Base-by-base conservation (phyloP, 805 yeast genomes). In the Starmerella etchellsii region DNA sequence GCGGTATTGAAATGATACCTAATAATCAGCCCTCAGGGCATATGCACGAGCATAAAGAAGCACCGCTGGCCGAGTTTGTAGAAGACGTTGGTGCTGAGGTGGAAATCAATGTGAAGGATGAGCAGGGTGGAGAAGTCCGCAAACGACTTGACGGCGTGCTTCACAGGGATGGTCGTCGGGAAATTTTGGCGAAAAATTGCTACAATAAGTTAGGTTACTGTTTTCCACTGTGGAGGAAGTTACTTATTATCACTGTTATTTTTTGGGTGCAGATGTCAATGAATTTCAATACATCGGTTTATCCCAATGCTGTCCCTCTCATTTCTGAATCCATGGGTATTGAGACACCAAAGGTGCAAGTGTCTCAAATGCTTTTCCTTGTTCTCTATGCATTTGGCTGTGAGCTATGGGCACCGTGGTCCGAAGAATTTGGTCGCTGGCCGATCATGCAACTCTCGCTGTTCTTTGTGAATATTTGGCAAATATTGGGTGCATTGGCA, bases 391-490 rank as follows among this genome's bases (percentile, higher is more conserved):
- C 75, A 31, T 38, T 71, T 26, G 77, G 77, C 2, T 74, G 76
- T 4, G 63, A 72, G 58, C 46, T 71, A 2, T 69, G 72, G 48
- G 78, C 83, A 1, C 87, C 87, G 2, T 54, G 80, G 24, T 73
- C 80, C 36, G 88, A 80, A 53, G 65, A 75, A 47, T 69, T 71
- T 47, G 88, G 87, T 1, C 62, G 87, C 32, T 65, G 68, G 48
- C 57, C 68, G 3, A 78, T 81, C 3, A 69, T 76, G 47, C 70
- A 71, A 47, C 46, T 60, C 18, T 69, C 78, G 10, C 65, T 73
- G 31, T 68, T 74, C 64, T 49, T 74, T 37, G 59, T 70, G 23
- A 44, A 57, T n/a, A 43, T 56, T 10, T 60, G 60, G 45, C 58
- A 59, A 53, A 49, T 78, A 33, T 80, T 73, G 3, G 76, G 81